Evolutionary conservation across 169 alveolate genomes (phyloP), one percentile per base, ranked within the genome.

Genomic region (Plasmodium gaboni): DNA sequence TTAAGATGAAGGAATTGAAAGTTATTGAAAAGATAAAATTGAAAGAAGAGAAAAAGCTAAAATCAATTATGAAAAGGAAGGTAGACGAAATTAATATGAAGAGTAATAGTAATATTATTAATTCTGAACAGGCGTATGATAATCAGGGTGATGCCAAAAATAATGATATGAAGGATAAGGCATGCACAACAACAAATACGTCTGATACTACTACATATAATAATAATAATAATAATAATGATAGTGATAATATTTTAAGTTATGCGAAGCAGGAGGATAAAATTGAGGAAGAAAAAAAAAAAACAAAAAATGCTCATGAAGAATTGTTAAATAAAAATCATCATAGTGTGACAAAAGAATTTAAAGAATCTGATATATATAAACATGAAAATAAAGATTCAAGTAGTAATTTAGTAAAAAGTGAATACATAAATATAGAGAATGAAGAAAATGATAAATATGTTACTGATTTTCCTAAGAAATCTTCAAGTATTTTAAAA

Each of bases 401-500:
- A 38, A 38, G 9, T 38, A 38, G 46, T 38, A 38, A 38, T 38
- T 0, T 38, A 38, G 9, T 38, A 38, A 38, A 38, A 5, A 38
- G 0, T 38, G 46, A 38, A 38, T 5, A 38, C 46, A 38, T 38
- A 38, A 38, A 38, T 38, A 38, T 5, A 38, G 46, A 38, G 2
- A 38, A 68, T 6, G 22, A 13, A 42, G 32, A 32, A 53, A 67
- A 12, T 32, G 71, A 68, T n/a, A 80, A 51, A 15, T 44, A 53
- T 1, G 17, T 42, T 26, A 26, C 1, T 19, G 32, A 15, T 42
- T n/a, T 26, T 12, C 76, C 73, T 5, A 50, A 78, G 32, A 78
- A 78, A 50, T 78, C 89, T 6, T 65, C 69, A 13, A 86, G 92
- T 22, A 86, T 86, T 70, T 86, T 86, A 65, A 86, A 86, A 44